Percentiles rank a stretch among this genome's conserved stretches.
Conservation (phyloP, 2,329 filamentous ascomycete genomes). For the Fusarium anthophilum region DNA sequence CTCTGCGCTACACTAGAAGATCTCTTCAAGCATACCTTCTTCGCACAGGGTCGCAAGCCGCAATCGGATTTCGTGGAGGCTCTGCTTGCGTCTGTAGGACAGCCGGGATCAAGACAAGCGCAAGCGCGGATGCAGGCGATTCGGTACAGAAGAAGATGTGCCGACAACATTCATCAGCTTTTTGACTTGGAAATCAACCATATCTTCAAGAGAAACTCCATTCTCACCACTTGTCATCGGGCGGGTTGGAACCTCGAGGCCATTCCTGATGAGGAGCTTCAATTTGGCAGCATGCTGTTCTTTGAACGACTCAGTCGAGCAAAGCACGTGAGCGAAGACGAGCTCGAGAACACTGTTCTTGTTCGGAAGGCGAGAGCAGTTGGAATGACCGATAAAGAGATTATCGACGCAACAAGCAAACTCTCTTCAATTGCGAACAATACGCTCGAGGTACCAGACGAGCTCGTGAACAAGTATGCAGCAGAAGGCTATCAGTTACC, state of each 20-base stretch:
- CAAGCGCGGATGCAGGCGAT: background rate
- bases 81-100: background rate
- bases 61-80: background rate
- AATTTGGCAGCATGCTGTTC: slow-evolving; percentile 36
- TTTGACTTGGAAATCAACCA: slow-evolving; percentile 23
- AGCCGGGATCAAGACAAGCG: background rate
- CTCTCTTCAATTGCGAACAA: background rate
- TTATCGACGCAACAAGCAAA: background rate
- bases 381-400: background rate
- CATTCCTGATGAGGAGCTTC: slow-evolving; percentile 49
- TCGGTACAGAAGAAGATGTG: background rate
- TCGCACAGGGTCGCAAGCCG: background rate
- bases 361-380: background rate
- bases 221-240: slow-evolving; percentile 43
- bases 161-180: background rate
- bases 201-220: slow-evolving; percentile 48
- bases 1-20: slow-evolving; percentile 45
- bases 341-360: background rate
- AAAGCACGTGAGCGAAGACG: fast-evolving
- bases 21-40: slow-evolving; percentile 22
- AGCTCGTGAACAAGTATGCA: background rate
- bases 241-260: slow-evolving; percentile 49
- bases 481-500: background rate
- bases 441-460: background rate
- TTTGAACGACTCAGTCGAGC: background rate